A percentile compares a stretch with the other conserved stretches of the same genome.
Conservation (phyloP, 2,329 filamentous ascomycete species). For the Penicillium freii region DNA sequence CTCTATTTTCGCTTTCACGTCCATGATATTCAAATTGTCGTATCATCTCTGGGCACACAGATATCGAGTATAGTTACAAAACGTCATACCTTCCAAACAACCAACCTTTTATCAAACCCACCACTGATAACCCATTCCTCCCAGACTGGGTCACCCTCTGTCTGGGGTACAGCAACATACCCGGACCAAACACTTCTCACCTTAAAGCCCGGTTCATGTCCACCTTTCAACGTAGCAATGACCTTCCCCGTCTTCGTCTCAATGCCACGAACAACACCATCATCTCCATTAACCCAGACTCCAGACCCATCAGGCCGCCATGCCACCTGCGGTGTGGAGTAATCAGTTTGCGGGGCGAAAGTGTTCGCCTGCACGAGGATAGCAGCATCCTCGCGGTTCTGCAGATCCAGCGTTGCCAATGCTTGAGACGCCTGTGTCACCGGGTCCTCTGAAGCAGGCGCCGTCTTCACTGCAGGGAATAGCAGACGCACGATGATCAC, state of each 20-base stretch:
- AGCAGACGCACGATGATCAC: slow-evolving; percentile 59
- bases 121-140: slow-evolving; percentile 61
- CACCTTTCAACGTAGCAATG: slow-evolving; percentile 48
- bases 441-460: slow-evolving; percentile 10
- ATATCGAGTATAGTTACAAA: background rate
- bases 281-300: slow-evolving; percentile 64
- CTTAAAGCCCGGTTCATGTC: slow-evolving; percentile 58
- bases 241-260: slow-evolving; percentile 60
- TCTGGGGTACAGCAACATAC: slow-evolving; percentile 31
- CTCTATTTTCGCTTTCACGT: background rate
- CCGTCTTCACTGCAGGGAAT: slow-evolving; percentile 42
- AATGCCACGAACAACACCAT: slow-evolving; percentile 60
- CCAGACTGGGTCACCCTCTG: slow-evolving; percentile 24
- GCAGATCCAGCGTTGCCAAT: slow-evolving; percentile 49
- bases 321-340: slow-evolving; percentile 60
- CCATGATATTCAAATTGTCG: background rate
- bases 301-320: slow-evolving; percentile 63
- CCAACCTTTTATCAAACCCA: slow-evolving; percentile 61
- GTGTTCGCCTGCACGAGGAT: slow-evolving; percentile 61
- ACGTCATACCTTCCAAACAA: slow-evolving; percentile 52
- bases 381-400: slow-evolving; percentile 58
- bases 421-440: slow-evolving; percentile 54
- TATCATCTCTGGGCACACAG: too few species aligned
- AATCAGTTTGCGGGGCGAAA: slow-evolving; percentile 62
- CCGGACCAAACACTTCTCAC: slow-evolving; percentile 60